Evolutionary conservation across 2,329 filamentous ascomycete species (phyloP), one percentile per base, ranked within the genome.

Genomic region (Cryphonectria radicalis): DNA sequence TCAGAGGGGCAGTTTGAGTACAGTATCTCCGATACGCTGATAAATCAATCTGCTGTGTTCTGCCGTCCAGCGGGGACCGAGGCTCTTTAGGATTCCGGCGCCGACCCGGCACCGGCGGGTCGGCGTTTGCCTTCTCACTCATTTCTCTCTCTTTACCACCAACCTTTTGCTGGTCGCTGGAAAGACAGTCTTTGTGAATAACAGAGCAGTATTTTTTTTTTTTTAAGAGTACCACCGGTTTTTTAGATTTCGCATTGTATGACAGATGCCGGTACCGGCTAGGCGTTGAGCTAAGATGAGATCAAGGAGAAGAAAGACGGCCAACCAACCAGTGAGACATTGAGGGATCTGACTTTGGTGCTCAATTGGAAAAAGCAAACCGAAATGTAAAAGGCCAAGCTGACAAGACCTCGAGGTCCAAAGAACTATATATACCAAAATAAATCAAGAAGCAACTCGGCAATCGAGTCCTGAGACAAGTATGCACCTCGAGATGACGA

Each of bases 21-120:
- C 37, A 40, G 50, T 25, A 43, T 59, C 62, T 63, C 67, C 50
- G 65, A 28, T 50, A 28, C 50, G 55, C 72, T 73, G 72, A 73
- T 66, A 71, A 73, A 73, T 73, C 64, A 65, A 63, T 67, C 60
- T 53, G 32, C 19, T 14, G 32, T 63, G 62, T 37, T 40, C 35
- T 43, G 40, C 62, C 22, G 35, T 14, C 64, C 13, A n/a, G 25
- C 46, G 19, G 17, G 43, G 53, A 63, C 70, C 70, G 70, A 67
- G 67, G 66, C 43, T 60, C 67, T 43, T 19, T 42, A 25, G 32
- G 28, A 59, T 40, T n/a, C 25, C 8, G 43, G 19, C 40, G 66
- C 72, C 69, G 69, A 69, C 3, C 32, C 69, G 69, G 66, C 72
- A 67, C 66, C 63, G 69, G 43, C 22, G 37, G 53, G 46, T 28